These are phyloP conservation scores for Mycena filopes DNA, from an alignment of 768 basidiomycete genomes.

Conservation along the genomic window DNA sequence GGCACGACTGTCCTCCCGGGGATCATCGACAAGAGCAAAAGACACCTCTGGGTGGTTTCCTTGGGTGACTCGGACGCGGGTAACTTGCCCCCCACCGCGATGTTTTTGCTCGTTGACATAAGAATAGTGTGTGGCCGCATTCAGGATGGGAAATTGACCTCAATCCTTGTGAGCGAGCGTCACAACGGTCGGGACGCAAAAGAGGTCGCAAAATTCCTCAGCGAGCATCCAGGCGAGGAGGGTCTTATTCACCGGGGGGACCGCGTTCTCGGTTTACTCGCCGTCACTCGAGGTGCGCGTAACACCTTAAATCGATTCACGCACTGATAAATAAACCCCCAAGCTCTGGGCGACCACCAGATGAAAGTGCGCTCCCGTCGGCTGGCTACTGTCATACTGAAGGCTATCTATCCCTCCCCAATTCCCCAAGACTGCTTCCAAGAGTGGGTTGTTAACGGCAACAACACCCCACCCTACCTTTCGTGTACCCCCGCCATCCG, in stretches of 20 bases:
- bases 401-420: slow-evolving; percentile 7
- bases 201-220: slow-evolving; percentile 8
- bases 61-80: slow-evolving; percentile 30
- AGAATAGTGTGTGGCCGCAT: slow-evolving; percentile 22
- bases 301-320: background rate
- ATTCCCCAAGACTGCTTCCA: background rate
- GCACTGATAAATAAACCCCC: background rate
- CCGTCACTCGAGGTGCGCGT: slow-evolving; percentile 26
- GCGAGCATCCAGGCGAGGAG: slow-evolving; percentile 22
- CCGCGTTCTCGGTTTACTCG: slow-evolving; percentile 8
- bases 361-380: slow-evolving; percentile 19
- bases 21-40: slow-evolving; percentile 25
- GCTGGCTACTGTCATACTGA: background rate
- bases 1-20: slow-evolving; percentile 30
- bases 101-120: background rate
- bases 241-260: background rate
- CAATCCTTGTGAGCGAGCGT: slow-evolving; percentile 13
- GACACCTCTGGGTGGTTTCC: slow-evolving; percentile 23
- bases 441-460: background rate
- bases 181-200: slow-evolving; percentile 19
- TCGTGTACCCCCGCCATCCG: slow-evolving; percentile 17
- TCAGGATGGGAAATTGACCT: slow-evolving; percentile 8
- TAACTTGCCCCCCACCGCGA: background rate
- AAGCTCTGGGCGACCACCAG: slow-evolving; percentile 29
- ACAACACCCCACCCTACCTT: slow-evolving; percentile 27